Percentiles rank a stretch among this genome's conserved stretches.
These are phyloP conservation scores for Pythium pectinolyticum DNA, from an alignment of 352 stramenopile genomes.

Conservation along the genomic window DNA sequence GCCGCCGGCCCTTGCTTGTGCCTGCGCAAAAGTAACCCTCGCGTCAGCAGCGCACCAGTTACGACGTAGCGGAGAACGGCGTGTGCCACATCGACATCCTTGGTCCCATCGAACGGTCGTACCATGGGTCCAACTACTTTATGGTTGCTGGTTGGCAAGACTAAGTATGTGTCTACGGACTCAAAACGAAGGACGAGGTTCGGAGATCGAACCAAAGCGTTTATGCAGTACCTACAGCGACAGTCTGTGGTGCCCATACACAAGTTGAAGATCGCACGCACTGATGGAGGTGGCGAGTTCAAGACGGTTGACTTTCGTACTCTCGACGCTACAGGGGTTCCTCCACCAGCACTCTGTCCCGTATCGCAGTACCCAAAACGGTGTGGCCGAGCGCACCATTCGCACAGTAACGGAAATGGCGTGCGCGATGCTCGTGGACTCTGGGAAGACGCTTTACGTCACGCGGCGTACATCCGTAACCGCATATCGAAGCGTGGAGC, in stretches of 20 bases:
- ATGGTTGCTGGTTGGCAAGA: not conserved
- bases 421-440: constrained; percentile 17
- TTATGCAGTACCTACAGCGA: not conserved
- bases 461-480: constrained; percentile 4
- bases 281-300: constrained; percentile 24
- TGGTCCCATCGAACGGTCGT: not conserved
- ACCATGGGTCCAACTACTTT: not conserved
- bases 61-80: too few relatives aligned
- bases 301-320: constrained; percentile 6
- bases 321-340: constrained; percentile 5
- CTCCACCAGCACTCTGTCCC: constrained; percentile 13
- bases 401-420: constrained; percentile 23
- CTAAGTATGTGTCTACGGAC: not conserved
- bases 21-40: too few relatives aligned
- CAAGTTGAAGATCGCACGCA: constrained; percentile 1
- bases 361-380: constrained; percentile 22
- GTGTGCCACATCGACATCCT: not conserved
- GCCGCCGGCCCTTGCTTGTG: not conserved
- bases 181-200: constrained; percentile 1
- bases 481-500: not conserved
- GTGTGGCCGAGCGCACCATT: constrained; percentile 21
- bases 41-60: too few relatives aligned
- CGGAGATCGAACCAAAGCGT: not conserved
- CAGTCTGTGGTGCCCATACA: not conserved
- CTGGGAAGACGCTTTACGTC: constrained; percentile 2